Conservation (phyloP, 805 yeast species). For the Pichia kluyveri region DNA sequence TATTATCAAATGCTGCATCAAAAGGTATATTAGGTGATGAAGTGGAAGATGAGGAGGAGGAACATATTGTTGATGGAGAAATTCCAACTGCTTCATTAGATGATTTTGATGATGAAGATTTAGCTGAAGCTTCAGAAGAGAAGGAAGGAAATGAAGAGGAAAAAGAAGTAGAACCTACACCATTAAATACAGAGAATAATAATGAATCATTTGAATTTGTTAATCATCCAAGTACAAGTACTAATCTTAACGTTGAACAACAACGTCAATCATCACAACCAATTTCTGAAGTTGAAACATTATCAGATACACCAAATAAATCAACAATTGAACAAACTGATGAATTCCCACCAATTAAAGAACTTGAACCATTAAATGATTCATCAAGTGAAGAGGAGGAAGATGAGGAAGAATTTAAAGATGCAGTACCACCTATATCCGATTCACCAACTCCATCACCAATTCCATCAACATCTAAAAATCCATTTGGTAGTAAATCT, state of each 20-base stretch:
- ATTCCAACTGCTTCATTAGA: conserved; percentile 26
- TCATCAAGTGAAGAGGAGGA: conserved; percentile 8
- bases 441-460: too few relatives aligned
- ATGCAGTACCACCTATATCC: background rate
- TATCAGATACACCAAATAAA: conserved; percentile 1
- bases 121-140: conserved; percentile 4
- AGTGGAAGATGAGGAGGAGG: conserved; percentile 8
- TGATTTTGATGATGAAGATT: conserved; percentile 21
- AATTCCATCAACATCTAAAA: conserved; percentile 5
- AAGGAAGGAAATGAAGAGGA: background rate
- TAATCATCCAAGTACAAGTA: conserved; percentile 33
- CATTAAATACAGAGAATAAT: too few relatives aligned
- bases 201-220: conserved; percentile 49
- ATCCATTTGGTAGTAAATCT: conserved; percentile 14
- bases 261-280: background rate
- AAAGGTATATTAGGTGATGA: conserved; percentile 18
- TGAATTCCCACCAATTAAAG: conserved; percentile 6
- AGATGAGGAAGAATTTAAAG: conserved; percentile 7
- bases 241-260: background rate
- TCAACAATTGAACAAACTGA: background rate
- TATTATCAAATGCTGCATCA: conserved; percentile 22
- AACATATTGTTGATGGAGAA: conserved; percentile 15
- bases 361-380: conserved; percentile 4
- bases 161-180: background rate
- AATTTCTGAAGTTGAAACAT: background rate